Base-by-base conservation (phyloP, 768 basidiomycete species). In the Collybia nuda region DNA sequence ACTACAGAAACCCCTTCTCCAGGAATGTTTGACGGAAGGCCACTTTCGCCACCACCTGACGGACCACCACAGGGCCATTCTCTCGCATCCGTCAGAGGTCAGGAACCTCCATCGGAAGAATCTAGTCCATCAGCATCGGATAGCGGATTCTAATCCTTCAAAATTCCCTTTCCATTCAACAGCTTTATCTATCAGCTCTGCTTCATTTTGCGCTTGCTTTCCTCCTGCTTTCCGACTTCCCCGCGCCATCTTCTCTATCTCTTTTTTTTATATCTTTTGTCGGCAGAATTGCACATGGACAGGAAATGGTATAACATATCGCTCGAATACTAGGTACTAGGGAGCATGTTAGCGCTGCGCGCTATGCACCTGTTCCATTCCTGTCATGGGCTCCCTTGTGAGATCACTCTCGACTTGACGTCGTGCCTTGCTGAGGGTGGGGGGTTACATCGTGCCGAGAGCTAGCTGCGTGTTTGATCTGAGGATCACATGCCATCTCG, bases 1-100 rank as follows among this genome's bases (percentile, higher is more conserved):
- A 70, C 79, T 37, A 67, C 75, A 50, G 74, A 73, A 51, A 80
- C 84, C 24, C 76, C 84, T 26, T 81, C 85, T 29, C 81, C 87
- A 32, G 62, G 75, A 44, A 68, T 73, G 56, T 70, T 69, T 51
- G 70, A 73, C 61, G 76, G 77, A 53, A 74, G 82, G 53, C 81
- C 84, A 9, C 61, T 86, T 57, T 85, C 88, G 11, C 85, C 86
- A 37, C 81, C 85, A 15, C 81, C 84, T 7, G 86, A 87, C 57
- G 69, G 66, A 6, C 65, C 69, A 41, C 66, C 73, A 51, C 59
- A 68, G 19, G 57, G 62, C 35, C 80, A 82, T 60, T 75, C 79
- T 35, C 76, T 84, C 45, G 65, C 78, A 37, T 78, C 82, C 23
- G 77, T 79, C 48, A 76, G 77, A 59, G 79, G 80, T 26, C 86